Conservation (phyloP, 1,284 basidiomycete species). For the Sanguinoderma infundibulare region DNA sequence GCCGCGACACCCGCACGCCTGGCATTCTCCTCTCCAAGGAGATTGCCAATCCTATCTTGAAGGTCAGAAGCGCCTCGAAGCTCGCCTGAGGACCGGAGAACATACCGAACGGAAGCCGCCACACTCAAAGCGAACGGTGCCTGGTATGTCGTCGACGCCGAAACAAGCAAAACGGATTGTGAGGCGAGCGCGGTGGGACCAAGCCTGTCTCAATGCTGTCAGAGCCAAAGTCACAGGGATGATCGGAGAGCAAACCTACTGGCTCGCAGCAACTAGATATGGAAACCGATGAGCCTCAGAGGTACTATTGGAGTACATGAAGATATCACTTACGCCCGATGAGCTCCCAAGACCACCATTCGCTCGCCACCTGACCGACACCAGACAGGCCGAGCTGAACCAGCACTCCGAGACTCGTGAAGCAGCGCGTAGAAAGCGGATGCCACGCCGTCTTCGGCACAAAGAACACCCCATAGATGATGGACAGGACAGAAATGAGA, state of each 20-base stretch:
- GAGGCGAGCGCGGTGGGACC: conserved; percentile 69
- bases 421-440: conserved; percentile 70
- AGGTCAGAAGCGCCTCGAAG: background rate
- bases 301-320: background rate
- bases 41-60: conserved; percentile 70
- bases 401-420: conserved; percentile 76
- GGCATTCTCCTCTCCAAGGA: conserved; percentile 76
- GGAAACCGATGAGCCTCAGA: conserved; percentile 8
- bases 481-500: conserved; percentile 71
- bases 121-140: conserved; percentile 83
- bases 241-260: conserved; percentile 42
- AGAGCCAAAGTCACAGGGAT: background rate
- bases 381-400: conserved; percentile 80
- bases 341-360: conserved; percentile 95
- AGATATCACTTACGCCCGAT: conserved; percentile 51
- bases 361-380: conserved; percentile 72
- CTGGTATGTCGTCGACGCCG: conserved; percentile 81
- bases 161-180: conserved; percentile 78
- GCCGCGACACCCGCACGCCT: conserved; percentile 70
- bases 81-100: conserved; percentile 7
- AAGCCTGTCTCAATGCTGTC: conserved; percentile 38
- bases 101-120: conserved; percentile 82
- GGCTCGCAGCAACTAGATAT: conserved; percentile 57
- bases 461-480: conserved; percentile 77
- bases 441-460: conserved; percentile 86